Base-by-base conservation (phyloP, 2,329 filamentous ascomycete genomes). In the Trichoderma sp. region DNA sequence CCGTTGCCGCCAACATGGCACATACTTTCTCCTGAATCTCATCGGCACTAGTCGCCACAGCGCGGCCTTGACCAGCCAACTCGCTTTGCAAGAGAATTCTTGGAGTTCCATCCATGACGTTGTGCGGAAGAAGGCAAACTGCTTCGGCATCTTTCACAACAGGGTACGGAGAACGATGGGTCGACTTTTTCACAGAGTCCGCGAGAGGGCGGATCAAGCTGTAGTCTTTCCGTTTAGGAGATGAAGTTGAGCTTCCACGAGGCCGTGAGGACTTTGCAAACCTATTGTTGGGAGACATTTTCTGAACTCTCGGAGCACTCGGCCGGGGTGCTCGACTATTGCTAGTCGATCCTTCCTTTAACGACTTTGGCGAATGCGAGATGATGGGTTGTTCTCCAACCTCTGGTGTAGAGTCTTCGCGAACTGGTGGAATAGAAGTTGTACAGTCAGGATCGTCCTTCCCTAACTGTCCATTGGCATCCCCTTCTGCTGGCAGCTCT, bases 1-100 rank as follows among this genome's bases (percentile, higher is more conserved):
- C 75, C 2, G 81, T 84, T 6, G 83, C 83, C 12, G 84, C 81
- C 29, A 86, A 77, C 84, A 85, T 86, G 14, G 81, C 81, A 5
- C 74, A 71, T 12, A 84, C 77, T 75, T 85, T 85, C n/a, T 81
- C 74, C 31, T 81, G 80, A 35, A 85, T 80, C 31, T 81, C 79
- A 4, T 81, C 79, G 16, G 80, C 74, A 24, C 75, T 76, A 11
- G 64, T 27, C 18, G 21, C 31, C 11, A 21, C 14, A 11, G 21
- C n/a, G 24, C 41, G 24, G 62, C 38, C 45, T 14, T 38, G 59
- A 50, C 24, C 7, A 11, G 24, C n/a, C 41, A 45, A 41, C 16
- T 76, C 59, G n/a, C 64, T 41, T 35, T 74, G 45, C 1, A 63
- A 45, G 9, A 76, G 63, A 12, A 64, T 71, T 53, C 29, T 33